Conservation (phyloP, 1,284 basidiomycete genomes). For the Ganoderma multipileum region DNA sequence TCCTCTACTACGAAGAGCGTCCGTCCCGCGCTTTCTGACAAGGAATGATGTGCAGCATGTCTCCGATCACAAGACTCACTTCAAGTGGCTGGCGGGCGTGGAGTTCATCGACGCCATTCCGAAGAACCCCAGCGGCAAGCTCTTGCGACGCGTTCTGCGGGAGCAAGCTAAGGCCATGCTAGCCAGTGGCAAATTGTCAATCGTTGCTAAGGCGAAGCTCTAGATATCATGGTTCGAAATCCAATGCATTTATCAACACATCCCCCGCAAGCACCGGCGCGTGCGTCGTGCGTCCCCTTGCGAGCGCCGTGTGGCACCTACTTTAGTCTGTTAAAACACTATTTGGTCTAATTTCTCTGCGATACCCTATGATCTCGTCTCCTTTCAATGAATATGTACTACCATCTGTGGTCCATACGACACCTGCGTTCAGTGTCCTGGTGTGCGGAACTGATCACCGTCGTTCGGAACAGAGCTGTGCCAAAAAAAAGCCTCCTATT, state of each 20-base stretch:
- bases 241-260: background rate
- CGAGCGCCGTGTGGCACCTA: background rate
- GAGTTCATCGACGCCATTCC: constrained; percentile 74
- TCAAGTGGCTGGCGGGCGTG: constrained; percentile 75
- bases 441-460: no score
- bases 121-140: constrained; percentile 77
- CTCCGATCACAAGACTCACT: constrained; percentile 69
- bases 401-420: no score
- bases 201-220: background rate
- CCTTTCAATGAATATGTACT: no score
- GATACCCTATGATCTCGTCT: no score
- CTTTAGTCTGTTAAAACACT: background rate
- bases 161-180: constrained; percentile 48
- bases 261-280: background rate
- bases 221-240: background rate
- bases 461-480: no score
- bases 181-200: background rate
- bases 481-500: no score
- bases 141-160: constrained; percentile 62
- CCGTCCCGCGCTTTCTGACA: background rate
- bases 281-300: background rate
- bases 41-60: constrained; percentile 58
- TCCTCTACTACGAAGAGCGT: background rate
- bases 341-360: no score
- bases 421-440: no score